Evolutionary conservation across 352 stramenopile genomes (phyloP), one percentile per base, ranked within the genome.

Genomic region (Phytophthora europaea): DNA sequence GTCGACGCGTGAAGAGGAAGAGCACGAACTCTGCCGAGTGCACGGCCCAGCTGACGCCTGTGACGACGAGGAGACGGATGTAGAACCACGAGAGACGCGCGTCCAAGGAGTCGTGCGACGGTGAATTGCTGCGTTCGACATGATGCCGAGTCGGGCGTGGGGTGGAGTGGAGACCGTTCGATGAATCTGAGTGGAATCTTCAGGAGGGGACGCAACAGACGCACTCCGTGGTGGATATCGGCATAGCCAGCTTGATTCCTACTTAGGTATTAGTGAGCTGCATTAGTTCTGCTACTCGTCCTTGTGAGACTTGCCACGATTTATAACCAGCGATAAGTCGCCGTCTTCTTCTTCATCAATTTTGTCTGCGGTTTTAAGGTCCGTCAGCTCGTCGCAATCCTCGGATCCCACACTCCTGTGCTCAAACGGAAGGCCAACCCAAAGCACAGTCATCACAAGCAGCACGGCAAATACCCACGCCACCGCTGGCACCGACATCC

Each of bases 1-100:
- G 53, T 2, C 43, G 36, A 8, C 75, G 40, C 26, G 71, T 76
- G 66, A 79, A 84, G 16, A 65, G 61, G 56, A 84, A 81, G 36
- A 82, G 62, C 16, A 78, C 73, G 23, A 75, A 65, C 38, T 78
- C 74, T 18, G 75, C 70, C 6, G 77, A 43, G 63, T 80, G 68
- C 48, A 82, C 62, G 48, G 74, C 66, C 74, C 77, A 84, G 15
- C 65, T 75, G 28, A 76, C 40, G 4, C 74, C 74, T 1, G 74
- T 55, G 28, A 65, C 31, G 8, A 70, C 40, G 23, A 84, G 58
- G 57, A 84, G 59, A 13, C 72, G 74, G 43, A 78, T 34, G 61
- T 78, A 78, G 38, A 68, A 70, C 28, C 56, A 61, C 12, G 63
- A 79, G 28, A 77, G 56, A 26, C n/a, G 38, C 40, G n/a, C 13